These are phyloP conservation scores for Amylostereum areolatum DNA, from an alignment of 1,284 basidiomycete genomes.

Conservation along the genomic window DNA sequence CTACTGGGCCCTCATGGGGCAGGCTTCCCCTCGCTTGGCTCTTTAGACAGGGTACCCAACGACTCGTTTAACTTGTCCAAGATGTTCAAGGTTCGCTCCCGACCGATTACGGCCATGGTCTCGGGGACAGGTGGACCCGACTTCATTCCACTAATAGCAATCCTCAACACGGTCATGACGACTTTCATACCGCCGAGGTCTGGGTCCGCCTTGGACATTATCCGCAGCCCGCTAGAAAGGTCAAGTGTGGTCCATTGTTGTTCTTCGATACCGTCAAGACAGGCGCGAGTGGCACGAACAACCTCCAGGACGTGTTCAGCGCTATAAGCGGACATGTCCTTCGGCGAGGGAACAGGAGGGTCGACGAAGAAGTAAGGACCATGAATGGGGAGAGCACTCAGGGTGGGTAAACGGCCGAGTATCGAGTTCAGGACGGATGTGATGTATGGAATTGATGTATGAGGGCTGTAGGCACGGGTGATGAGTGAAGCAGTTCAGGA, in stretches of 20 bases:
- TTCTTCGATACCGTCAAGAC: constrained; percentile 20
- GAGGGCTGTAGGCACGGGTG: constrained; percentile 27
- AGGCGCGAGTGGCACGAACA: neutral
- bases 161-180: constrained; percentile 11
- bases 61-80: neutral
- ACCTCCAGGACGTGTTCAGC: neutral
- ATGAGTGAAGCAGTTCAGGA: neutral
- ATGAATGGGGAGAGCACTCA: constrained; percentile 61
- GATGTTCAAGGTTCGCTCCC: constrained; percentile 21
- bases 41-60: no score
- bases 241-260: no score
- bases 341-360: constrained; percentile 55
- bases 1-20: no score
- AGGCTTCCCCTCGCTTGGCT: no score
- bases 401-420: constrained; percentile 59
- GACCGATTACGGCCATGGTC: constrained; percentile 37
- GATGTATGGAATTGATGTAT: constrained; percentile 49
- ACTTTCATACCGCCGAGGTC: constrained; percentile 75
- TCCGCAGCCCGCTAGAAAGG: no score
- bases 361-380: constrained; percentile 74
- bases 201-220: no score
- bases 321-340: constrained; percentile 18
- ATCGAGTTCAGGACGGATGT: constrained; percentile 48
- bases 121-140: constrained; percentile 41
- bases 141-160: neutral